Conservation (phyloP, 2,329 filamentous ascomycete species). For the Magnaporthiopsis incrustans region DNA sequence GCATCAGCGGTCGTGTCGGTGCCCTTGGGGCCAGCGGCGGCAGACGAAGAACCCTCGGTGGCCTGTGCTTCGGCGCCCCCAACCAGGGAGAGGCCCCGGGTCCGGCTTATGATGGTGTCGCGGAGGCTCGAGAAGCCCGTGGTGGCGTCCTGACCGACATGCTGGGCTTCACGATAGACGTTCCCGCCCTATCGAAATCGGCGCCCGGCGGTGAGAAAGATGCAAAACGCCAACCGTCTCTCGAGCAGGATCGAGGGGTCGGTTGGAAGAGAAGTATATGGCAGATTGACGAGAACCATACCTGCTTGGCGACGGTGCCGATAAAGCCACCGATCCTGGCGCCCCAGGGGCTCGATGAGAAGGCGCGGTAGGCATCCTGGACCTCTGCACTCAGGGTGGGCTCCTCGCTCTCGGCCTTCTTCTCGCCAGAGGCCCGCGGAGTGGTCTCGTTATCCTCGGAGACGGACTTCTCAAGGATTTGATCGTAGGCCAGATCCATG, state of each 20-base stretch:
- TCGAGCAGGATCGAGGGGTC: background rate
- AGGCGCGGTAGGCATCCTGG: slow-evolving; percentile 90
- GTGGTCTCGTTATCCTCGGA: slow-evolving; percentile 39
- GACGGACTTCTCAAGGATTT: slow-evolving; percentile 79
- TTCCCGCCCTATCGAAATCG: slow-evolving; percentile 54
- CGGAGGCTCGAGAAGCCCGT: slow-evolving; percentile 69
- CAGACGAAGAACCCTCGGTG: slow-evolving; percentile 11
- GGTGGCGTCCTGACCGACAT: slow-evolving; percentile 68
- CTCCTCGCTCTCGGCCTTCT: slow-evolving; percentile 16
- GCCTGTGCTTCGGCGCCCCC: slow-evolving; percentile 20
- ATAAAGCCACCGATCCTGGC: slow-evolving; percentile 80
- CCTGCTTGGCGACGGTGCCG: slow-evolving; percentile 88
- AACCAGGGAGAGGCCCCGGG: slow-evolving; percentile 63
- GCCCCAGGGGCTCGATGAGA: slow-evolving; percentile 88
- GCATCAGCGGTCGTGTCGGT: slow-evolving; percentile 3
- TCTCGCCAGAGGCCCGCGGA: slow-evolving; percentile 29
- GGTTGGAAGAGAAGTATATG: background rate
- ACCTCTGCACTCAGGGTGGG: slow-evolving; percentile 74
- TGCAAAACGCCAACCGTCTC: slow-evolving; percentile 1
- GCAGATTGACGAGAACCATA: slow-evolving; percentile 24
- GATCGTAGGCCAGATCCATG: slow-evolving; percentile 98
- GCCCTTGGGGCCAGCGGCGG: slow-evolving; percentile 20
- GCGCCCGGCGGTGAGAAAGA: slow-evolving; percentile 1
- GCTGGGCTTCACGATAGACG: slow-evolving; percentile 73
- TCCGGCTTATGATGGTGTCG: slow-evolving; percentile 61